Evolutionary conservation across 2,329 filamentous ascomycete genomes (phyloP), one percentile per base, ranked within the genome.

Genomic region (Epichloe glyceriae): DNA sequence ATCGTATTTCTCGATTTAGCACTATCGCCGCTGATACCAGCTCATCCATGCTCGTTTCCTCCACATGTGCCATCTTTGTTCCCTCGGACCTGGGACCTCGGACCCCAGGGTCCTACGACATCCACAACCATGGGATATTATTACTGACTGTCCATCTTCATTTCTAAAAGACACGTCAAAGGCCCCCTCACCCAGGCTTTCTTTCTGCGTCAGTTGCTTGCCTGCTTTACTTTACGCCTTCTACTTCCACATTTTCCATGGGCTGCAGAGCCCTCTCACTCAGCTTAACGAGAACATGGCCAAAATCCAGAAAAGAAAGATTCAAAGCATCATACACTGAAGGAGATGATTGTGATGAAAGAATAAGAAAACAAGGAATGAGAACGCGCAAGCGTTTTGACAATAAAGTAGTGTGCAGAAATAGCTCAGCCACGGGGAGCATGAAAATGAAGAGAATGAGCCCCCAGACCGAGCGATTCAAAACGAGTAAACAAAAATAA

Each of bases 301-400:
- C 35, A n/a, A 34, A 37, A 47, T 41, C 14, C 19, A 37, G 35
- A 51, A 50, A 50, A 40, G 4, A 55, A 56, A 58, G 49, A 55
- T 55, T 50, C 54, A 62, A 60, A 11, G 6, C 55, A 61, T 59
- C 55, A 57, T 64, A 63, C 60, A 64, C 56, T 52, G 60, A 64
- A 64, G 64, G 51, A 53, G 17, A 47, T 34, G 37, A 33, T 45
- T 45, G 45, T 15, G 30, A 22, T 22, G 26, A 30, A 34, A 50
- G 5, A 50, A 54, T 52, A 57, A 59, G 62, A 63, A 62, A 65
- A 62, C 60, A 62, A 64, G 63, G 60, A 41, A 49, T 17, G 43
- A 48, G 30, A 3, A 50, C 33, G 40, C 19, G 34, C 12, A 10
- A 22, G 34, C 34, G 12, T 33, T 41, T 35, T n/a, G 14, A 34